Percentiles rank a stretch among this genome's conserved stretches.
These are phyloP conservation scores for Drosera spatulata DNA, from an alignment of 179 eudicot species.

Conservation along the genomic window DNA sequence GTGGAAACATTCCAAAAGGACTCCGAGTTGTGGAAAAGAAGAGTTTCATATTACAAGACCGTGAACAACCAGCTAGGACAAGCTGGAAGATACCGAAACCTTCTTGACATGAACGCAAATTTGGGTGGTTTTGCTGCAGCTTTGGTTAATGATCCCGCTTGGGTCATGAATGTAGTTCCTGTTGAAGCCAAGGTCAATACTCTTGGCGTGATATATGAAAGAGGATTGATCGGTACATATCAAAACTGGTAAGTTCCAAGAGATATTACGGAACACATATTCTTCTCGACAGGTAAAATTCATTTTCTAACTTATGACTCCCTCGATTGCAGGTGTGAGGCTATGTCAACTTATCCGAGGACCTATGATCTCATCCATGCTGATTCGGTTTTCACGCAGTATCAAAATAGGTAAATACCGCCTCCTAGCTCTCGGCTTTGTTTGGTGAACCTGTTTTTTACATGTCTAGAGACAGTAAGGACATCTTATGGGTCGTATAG, in stretches of 20 bases:
- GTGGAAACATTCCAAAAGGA: conserved; percentile 30
- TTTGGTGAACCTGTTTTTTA: too few relatives aligned
- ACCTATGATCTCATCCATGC: too few relatives aligned
- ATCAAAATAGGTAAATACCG: too few relatives aligned
- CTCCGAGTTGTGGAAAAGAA: conserved; percentile 26
- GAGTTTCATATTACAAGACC: conserved; percentile 35
- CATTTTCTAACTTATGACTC: too few relatives aligned
- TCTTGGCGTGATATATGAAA: conserved; percentile 68
- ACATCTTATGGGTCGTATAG: too few relatives aligned
- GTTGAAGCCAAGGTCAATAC: conserved; percentile 60
- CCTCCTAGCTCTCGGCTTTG: too few relatives aligned
- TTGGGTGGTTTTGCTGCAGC: conserved; percentile 91
- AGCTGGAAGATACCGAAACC: conserved; percentile 62
- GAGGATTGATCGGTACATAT: conserved; percentile 87
- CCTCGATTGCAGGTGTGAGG: too few relatives aligned
- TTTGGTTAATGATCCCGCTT: conserved; percentile 54
- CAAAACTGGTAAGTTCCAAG: conserved; percentile 52
- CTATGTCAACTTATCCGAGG: too few relatives aligned
- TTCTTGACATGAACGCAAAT: conserved; percentile 79
- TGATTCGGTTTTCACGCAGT: too few relatives aligned
- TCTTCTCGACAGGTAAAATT: too few relatives aligned
- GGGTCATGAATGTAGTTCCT: conserved; percentile 97
- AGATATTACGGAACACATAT: too few relatives aligned
- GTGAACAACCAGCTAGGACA: conserved; percentile 38
- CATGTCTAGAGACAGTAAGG: too few relatives aligned